These are phyloP conservation scores for Thinopyrum elongatum DNA, from an alignment of 176 grass and related monocot genomes.

Conservation along the genomic window DNA sequence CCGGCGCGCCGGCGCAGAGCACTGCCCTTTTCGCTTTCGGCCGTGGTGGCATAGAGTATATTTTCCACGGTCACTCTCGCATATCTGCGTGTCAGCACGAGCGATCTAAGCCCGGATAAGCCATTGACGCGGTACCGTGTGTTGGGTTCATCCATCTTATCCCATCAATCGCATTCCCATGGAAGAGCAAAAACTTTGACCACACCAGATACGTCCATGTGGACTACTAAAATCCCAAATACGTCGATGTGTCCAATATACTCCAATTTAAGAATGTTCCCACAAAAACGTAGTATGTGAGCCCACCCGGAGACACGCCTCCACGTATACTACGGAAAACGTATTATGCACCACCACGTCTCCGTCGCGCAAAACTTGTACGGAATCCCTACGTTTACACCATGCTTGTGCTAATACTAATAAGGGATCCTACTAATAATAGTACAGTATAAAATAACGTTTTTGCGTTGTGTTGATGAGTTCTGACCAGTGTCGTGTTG, in stretches of 20 bases:
- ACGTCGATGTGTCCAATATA: neutral
- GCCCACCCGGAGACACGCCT: neutral
- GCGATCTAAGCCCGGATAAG: neutral
- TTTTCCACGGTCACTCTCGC: neutral
- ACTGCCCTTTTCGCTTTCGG: neutral
- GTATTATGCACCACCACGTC: neutral
- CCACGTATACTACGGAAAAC: neutral
- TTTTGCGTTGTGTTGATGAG: no score
- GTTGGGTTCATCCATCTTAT: neutral
- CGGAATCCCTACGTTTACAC: neutral
- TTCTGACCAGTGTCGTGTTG: no score
- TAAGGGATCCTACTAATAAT: no score
- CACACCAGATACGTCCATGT: neutral
- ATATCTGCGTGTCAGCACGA: neutral
- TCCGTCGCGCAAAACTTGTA: neutral
- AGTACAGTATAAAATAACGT: no score
- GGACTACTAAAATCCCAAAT: no score
- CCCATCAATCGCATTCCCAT: neutral
- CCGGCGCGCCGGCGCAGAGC: no score
- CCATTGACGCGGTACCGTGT: conserved; percentile 27
- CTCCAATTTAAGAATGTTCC: neutral
- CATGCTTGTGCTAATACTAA: no score
- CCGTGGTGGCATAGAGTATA: neutral
- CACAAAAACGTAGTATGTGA: neutral
- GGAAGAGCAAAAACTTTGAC: conserved; percentile 12